Evolutionary conservation across 23 red algal genomes (phyloP).

Genomic region (Gracilariopsis chorda): DNA sequence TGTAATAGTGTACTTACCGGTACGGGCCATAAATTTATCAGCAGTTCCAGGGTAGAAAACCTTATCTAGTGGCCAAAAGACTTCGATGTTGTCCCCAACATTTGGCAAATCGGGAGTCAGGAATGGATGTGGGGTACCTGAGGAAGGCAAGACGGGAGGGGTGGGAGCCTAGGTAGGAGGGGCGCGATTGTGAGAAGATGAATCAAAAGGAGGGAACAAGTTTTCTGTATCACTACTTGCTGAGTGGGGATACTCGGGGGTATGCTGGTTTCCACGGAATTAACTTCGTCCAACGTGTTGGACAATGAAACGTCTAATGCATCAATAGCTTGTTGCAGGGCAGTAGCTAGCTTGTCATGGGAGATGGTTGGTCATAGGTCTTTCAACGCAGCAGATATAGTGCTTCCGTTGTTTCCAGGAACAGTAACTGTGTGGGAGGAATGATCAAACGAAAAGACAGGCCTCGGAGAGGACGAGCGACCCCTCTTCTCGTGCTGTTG

Average conservation of each 20-base stretch:
- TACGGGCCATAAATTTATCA: background rate
- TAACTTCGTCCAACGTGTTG: background rate
- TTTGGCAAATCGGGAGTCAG: background rate
- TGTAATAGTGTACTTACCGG: background rate
- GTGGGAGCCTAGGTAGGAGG: too few species aligned
- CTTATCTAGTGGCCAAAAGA: background rate
- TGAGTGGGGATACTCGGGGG: background rate
- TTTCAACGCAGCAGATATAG: background rate
- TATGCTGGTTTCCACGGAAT: background rate
- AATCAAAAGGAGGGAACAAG: background rate
- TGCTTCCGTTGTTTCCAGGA: background rate
- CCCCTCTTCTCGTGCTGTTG: background rate
- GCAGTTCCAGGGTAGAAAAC: background rate
- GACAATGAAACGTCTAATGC: background rate
- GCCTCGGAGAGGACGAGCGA: background rate
- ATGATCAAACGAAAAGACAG: background rate
- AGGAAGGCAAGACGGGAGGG: too few species aligned
- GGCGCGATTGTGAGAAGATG: too few species aligned
- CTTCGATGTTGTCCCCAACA: background rate
- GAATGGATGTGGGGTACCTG: too few species aligned
- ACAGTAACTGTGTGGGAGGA: background rate
- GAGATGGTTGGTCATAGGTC: background rate
- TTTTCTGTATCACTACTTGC: background rate
- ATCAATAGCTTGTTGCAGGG: slow-evolving; percentile 11
- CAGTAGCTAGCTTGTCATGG: background rate